Evolutionary conservation across 169 alveolate genomes (phyloP).

Genomic region (Cryptosporidium xiaoi): DNA sequence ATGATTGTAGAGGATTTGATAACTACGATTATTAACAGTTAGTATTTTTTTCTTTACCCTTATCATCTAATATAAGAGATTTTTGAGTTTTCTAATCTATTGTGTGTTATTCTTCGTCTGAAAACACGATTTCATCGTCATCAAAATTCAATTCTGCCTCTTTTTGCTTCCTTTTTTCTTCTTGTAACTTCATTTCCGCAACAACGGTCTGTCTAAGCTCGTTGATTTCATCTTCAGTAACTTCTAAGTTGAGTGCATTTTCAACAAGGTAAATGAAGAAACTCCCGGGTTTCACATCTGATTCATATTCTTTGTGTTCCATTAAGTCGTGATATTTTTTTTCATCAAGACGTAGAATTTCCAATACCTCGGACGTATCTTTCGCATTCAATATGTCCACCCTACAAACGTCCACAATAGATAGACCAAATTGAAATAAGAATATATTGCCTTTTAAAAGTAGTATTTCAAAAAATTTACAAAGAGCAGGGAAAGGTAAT

Average conservation of each 20-base stretch:
- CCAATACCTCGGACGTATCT: constrained; percentile 78
- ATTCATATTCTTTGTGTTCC: constrained; percentile 31
- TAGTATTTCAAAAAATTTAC: constrained; percentile 76
- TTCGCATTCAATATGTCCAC: constrained; percentile 73
- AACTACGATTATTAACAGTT: constrained; percentile 38
- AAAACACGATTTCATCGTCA: constrained; percentile 69
- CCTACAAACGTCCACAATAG: constrained; percentile 71
- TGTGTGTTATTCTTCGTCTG: constrained; percentile 55
- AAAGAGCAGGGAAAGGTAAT: constrained; percentile 77
- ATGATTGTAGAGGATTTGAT: constrained; percentile 26
- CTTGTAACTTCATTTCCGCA: constrained; percentile 79
- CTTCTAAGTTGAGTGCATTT: constrained; percentile 69
- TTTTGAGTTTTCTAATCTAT: neutral
- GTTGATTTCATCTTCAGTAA: constrained; percentile 72
- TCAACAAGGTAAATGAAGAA: constrained; percentile 76
- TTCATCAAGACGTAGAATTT: constrained; percentile 78
- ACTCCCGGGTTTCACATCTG: constrained; percentile 73
- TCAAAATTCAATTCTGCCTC: constrained; percentile 77
- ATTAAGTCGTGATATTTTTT: constrained; percentile 64
- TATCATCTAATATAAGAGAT: neutral
- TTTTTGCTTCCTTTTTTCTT: constrained; percentile 76
- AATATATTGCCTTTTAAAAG: constrained; percentile 71
- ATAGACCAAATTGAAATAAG: constrained; percentile 77
- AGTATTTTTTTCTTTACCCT: neutral
- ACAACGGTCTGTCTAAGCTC: constrained; percentile 76